A percentile compares a stretch with the other conserved stretches of the same genome.
Evolutionary conservation across 306 rosid species (phyloP).

Genomic region (Quercus aquifolioides): DNA sequence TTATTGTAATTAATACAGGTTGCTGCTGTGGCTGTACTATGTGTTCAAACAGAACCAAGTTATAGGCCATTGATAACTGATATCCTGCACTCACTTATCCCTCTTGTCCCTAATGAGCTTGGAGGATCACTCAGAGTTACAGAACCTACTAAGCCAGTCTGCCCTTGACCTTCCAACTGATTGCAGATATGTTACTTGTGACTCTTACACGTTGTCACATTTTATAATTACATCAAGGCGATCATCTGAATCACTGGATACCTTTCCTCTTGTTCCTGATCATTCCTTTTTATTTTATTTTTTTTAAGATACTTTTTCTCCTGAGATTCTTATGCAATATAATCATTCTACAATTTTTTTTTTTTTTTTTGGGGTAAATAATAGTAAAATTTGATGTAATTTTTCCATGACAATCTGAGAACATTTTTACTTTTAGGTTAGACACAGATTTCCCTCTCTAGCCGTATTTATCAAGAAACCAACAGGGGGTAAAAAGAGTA

Average conservation of each 20-base stretch:
- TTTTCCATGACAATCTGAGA: neutral
- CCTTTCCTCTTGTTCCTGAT: neutral
- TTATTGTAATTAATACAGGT: constrained; percentile 44
- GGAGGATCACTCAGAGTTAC: constrained; percentile 79
- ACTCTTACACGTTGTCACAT: neutral
- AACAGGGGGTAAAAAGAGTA: neutral
- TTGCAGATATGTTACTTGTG: neutral
- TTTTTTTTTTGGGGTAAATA: neutral
- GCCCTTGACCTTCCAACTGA: constrained; percentile 23
- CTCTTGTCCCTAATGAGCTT: constrained; percentile 72
- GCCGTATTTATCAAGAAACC: neutral
- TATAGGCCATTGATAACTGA: constrained; percentile 89
- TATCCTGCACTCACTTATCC: constrained; percentile 87
- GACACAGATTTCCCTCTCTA: neutral
- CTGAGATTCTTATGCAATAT: neutral
- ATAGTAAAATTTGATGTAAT: neutral
- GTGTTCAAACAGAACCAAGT: constrained; percentile 90
- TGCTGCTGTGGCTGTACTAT: constrained; percentile 92
- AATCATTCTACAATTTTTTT: neutral
- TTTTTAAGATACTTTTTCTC: neutral
- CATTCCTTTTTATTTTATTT: neutral
- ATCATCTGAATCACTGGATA: neutral
- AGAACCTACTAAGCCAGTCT: constrained; percentile 27
- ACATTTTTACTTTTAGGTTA: neutral
- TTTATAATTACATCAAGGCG: neutral